Percentiles rank a stretch among this genome's conserved stretches.
phyloP scores from a whole-genome alignment of 2,329 filamentous ascomycete genomes.

The Phyllosticta ampelicida region DNA sequence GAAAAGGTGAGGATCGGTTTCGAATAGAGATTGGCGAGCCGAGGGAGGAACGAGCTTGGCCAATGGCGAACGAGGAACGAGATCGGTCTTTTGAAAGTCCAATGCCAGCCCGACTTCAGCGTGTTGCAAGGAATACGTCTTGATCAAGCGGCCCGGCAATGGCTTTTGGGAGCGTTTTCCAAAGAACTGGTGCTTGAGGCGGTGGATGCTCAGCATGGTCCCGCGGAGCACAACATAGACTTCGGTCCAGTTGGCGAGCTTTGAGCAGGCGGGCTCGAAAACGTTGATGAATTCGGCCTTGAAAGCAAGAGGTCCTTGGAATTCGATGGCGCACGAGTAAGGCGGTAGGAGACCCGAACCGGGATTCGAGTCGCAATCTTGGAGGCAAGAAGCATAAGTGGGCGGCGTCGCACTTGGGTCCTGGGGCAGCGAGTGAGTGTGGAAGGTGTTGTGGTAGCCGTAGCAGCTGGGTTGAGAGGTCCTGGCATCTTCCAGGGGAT shows the following conservation, averaged over 20 bases:
- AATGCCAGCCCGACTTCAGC: constrained; percentile 65
- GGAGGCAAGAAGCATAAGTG: constrained; percentile 16
- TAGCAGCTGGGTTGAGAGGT: constrained; percentile 15
- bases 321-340: constrained; percentile 27
- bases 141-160: constrained; percentile 48
- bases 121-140: constrained; percentile 61
- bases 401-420: constrained; percentile 20
- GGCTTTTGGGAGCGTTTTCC: constrained; percentile 25
- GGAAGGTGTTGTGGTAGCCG: constrained; percentile 34
- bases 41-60: constrained; percentile 34
- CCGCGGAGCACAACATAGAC: constrained; percentile 55
- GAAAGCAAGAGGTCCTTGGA: constrained; percentile 32
- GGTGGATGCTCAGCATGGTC: constrained; percentile 56
- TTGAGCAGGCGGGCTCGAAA: constrained; percentile 43
- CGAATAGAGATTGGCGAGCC: constrained; percentile 30
- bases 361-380: constrained; percentile 13
- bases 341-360: constrained; percentile 16
- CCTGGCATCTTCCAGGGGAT: background rate
- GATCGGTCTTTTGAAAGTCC: constrained; percentile 52
- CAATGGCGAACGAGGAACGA: constrained; percentile 34
- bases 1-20: constrained; percentile 38
- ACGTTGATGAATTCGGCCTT: constrained; percentile 59
- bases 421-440: constrained; percentile 24
- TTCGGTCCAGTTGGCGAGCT: constrained; percentile 53
- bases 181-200: constrained; percentile 39